Evolutionary conservation across 2,329 filamentous ascomycete genomes (phyloP), one percentile per base, ranked within the genome.

Genomic region (Boeremia lycopersici): DNA sequence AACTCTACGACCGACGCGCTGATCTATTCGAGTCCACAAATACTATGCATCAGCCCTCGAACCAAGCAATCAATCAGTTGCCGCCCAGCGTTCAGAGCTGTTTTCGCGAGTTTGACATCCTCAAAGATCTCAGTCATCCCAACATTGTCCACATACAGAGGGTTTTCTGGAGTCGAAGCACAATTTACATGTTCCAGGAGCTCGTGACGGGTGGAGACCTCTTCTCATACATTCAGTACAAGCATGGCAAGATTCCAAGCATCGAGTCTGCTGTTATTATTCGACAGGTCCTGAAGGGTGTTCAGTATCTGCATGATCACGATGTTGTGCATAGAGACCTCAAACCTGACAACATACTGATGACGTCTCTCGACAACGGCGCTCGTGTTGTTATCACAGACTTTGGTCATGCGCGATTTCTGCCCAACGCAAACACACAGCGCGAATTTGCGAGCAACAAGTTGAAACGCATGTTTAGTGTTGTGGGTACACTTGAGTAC

Each of bases 271-370:
- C 82, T 7, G 76, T 82, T 10, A 82, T 87, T 29, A 69, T 83
- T 12, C 74, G 76, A 41, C 85, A 88, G 62, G 71, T 87, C 3
- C 67, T 85, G 8, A 79, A 83, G 48, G 85, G 82, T 2, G 67
- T 87, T n/a, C 72, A 83, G 13, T 86, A 86, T 62, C 71, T 87
- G 0, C 85, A 87, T 64, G 69, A 74, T 3, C 74, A 77, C 7
- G 73, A 79, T 35, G 82, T 87, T 38, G 83, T 83, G 4, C 85
- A 88, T 66, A 77, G 85, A 29, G 85, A 88, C 62, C 76, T 87
- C 43, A 88, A 87, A 62, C 84, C 84, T 0, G 85, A 87, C 47
- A 87, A 87, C 60, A 81, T 87, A 8, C 76, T 88, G 28, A 79
- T 87, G 77, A 82, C 82, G 0, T 83, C 81, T 1, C 75, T 81